phyloP scores from a whole-genome alignment of 257 asterid species.

The Solanum chilense region DNA sequence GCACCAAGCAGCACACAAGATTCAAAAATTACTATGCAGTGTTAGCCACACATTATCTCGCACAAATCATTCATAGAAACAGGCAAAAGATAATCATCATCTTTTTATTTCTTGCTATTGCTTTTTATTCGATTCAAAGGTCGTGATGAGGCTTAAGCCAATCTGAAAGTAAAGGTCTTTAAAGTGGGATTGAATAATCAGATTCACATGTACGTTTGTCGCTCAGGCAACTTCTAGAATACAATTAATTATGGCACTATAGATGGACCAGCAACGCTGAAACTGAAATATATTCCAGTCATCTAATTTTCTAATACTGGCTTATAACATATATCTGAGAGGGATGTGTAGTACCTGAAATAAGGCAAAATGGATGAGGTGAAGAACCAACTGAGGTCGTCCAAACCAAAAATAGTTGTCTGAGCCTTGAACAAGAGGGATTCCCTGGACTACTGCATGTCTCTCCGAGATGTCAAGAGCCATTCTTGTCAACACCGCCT shows the following conservation, averaged over 20 bases:
- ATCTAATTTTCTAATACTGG: background rate
- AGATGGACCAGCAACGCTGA: background rate
- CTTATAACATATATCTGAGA: background rate
- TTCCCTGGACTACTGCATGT: conserved; percentile 10
- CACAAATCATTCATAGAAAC: background rate
- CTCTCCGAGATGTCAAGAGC: conserved; percentile 18
- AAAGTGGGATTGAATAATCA: background rate
- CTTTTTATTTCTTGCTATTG: background rate
- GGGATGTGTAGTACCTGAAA: conserved; percentile 9
- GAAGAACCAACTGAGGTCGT: conserved; percentile 13
- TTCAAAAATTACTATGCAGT: background rate
- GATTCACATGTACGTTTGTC: background rate
- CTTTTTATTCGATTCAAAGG: background rate
- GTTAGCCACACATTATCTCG: background rate
- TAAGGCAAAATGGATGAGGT: conserved; percentile 19
- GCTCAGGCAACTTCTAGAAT: background rate
- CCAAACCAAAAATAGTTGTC: conserved; percentile 21
- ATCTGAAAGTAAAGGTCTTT: background rate
- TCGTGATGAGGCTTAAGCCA: background rate
- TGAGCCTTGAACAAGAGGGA: conserved; percentile 9
- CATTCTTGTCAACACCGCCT: conserved; percentile 16
- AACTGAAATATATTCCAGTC: background rate
- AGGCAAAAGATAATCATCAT: background rate
- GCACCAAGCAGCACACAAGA: background rate
- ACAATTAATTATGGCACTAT: background rate